A percentile compares a stretch with the other conserved stretches of the same genome.
phyloP scores from a whole-genome alignment of 164 flowering plant genomes.

The Vitis riparia region DNA sequence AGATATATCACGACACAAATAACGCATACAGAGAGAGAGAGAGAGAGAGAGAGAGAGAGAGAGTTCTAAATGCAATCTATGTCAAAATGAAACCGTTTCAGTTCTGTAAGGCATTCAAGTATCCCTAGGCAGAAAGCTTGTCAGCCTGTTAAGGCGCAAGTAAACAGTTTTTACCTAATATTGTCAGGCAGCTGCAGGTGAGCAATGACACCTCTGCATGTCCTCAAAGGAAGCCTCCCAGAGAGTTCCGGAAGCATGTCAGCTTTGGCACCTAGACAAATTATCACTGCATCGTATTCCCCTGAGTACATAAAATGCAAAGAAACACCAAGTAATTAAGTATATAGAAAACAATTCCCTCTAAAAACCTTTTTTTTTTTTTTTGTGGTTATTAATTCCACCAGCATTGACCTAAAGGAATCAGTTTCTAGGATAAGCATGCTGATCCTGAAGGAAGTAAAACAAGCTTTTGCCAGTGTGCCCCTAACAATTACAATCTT shows the following conservation, averaged over 20 bases:
- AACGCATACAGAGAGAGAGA: neutral
- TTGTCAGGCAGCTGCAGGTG: slow-evolving; percentile 55
- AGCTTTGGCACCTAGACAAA: slow-evolving; percentile 83
- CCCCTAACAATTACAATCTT: too few relatives aligned
- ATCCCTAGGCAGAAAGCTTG: neutral
- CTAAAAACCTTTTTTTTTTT: too few relatives aligned
- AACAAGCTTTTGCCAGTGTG: too few relatives aligned
- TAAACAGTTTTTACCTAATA: slow-evolving; percentile 33
- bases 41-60: neutral
- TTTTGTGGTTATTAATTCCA: too few relatives aligned
- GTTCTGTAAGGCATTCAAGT: neutral
- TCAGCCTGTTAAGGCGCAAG: neutral
- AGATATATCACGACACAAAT: too few relatives aligned
- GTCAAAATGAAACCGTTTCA: neutral
- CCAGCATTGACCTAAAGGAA: too few relatives aligned
- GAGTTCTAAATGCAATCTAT: neutral
- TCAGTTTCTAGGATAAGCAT: too few relatives aligned
- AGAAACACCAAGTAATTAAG: neutral
- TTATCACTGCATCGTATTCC: slow-evolving; percentile 69
- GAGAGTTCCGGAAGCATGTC: slow-evolving; percentile 74
- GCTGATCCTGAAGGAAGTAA: too few relatives aligned
- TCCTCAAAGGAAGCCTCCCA: slow-evolving; percentile 82
- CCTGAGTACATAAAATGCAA: slow-evolving; percentile 33
- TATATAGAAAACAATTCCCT: too few relatives aligned
- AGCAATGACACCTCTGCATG: slow-evolving; percentile 85